Conservation (phyloP, 768 basidiomycete species). For the Russula griseocarnosa region DNA sequence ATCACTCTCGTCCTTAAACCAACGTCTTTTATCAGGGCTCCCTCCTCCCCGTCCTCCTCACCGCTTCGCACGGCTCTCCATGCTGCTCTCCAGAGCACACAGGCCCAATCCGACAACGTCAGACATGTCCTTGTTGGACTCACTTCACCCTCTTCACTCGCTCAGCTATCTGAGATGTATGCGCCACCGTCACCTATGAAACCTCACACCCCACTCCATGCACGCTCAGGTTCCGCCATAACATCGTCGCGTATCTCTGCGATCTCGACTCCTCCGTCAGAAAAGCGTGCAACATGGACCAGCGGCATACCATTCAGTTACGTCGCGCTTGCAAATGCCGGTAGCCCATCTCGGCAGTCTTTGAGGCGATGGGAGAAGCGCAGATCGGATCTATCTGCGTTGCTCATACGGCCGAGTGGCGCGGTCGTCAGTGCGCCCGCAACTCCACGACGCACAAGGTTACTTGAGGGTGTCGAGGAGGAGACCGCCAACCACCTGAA, state of each 20-base stretch:
- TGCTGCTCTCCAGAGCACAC: constrained; percentile 69
- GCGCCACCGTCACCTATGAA: constrained; percentile 64
- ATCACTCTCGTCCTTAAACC: constrained; percentile 11
- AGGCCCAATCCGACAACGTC: constrained; percentile 77
- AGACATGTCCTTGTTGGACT: constrained; percentile 75
- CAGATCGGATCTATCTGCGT: constrained; percentile 49
- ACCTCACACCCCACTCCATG: constrained; percentile 33
- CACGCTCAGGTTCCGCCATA: constrained; percentile 45
- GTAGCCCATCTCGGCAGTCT: constrained; percentile 45
- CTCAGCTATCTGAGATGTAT: constrained; percentile 84
- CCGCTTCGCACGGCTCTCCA: constrained; percentile 66
- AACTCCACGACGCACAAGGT: constrained; percentile 31
- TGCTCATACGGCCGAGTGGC: constrained; percentile 38
- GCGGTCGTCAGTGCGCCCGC: constrained; percentile 44
- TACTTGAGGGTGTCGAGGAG: constrained; percentile 40
- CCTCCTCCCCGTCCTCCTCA: constrained; percentile 49
- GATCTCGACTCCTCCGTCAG: constrained; percentile 33
- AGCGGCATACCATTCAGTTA: constrained; percentile 46
- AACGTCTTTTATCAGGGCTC: constrained; percentile 39
- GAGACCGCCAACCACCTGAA: constrained; percentile 34
- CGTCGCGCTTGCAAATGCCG: constrained; percentile 45
- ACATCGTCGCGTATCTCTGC: constrained; percentile 28
- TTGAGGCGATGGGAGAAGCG: constrained; percentile 49
- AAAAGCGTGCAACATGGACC: constrained; percentile 74
- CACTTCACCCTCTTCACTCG: constrained; percentile 64